Evolutionary conservation across 78 protist species (phyloP), one percentile per base, ranked within the genome.

Genomic region (Emiliania huxleyi): DNA sequence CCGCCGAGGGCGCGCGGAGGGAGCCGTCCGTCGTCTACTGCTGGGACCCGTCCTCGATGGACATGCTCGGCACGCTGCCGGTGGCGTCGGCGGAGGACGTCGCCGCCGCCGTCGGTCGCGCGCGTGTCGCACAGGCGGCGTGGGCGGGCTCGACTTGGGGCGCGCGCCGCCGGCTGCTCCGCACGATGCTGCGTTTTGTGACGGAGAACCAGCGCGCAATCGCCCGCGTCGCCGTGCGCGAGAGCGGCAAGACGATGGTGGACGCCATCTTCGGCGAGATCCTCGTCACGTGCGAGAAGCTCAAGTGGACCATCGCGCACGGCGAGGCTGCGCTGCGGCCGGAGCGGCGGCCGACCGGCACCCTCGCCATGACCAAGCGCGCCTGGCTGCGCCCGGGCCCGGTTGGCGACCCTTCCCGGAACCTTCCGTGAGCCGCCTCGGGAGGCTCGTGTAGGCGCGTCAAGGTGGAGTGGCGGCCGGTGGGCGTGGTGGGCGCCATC

Each of bases 401-500:
- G 4, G 55, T 48, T 48, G 23, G 23, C 23, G 23, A 48, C 11
- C 55, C 55, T 48, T 4, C 55, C 55, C 55, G 4, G n/a, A n/a
- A n/a, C 55, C 55, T 11, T 48, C 11, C 55, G 4, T 11, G 55
- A 48, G 55, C 55, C 23, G 55, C 11, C 23, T 48, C 23, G 55
- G 23, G 55, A 48, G 11, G 55, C 55, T 12, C 55, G 55, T 48
- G 55, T 48, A 48, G 55, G 11, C 55, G 23, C 55, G 11, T 48
- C 55, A 11, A 4, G 55, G 87, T 90, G 33, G 93, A 90, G 79
- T 90, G 0, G 23, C 45, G 6, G 6, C 93, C 93, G 6, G 26
- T 4, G 0, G 93, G 94, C 49, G 88, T 92, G 29, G 44, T 92
- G 22, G 94, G 94, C 49, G 81, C 83, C 77, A 92, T 92, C 84